A percentile compares a stretch with the other conserved stretches of the same genome.
phyloP scores from a whole-genome alignment of 2,329 filamentous ascomycete genomes.

The Thyridium curvatum region DNA sequence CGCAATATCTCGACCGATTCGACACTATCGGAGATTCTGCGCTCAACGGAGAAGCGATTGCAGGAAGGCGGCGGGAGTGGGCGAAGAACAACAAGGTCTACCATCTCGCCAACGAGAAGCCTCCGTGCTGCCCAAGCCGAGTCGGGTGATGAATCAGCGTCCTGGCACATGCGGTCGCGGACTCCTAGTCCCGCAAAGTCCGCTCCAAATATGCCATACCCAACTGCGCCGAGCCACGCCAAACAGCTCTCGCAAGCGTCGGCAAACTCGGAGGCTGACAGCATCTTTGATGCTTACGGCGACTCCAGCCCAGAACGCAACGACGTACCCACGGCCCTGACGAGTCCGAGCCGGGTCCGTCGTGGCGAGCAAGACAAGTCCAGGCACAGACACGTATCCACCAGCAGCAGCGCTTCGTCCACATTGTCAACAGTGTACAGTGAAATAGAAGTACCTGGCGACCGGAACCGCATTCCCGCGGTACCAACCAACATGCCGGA shows the following conservation, averaged over 20 bases:
- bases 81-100: constrained; percentile 1
- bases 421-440: constrained; percentile 52
- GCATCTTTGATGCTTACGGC: not conserved
- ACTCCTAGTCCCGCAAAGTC: too few relatives aligned
- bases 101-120: not conserved
- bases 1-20: constrained; percentile 30
- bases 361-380: constrained; percentile 5
- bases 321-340: constrained; percentile 26
- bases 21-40: constrained; percentile 44
- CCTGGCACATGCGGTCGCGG: too few relatives aligned
- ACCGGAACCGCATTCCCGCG: too few relatives aligned
- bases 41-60: constrained; percentile 45
- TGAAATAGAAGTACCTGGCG: constrained; percentile 15
- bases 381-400: constrained; percentile 16
- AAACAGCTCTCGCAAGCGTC: too few relatives aligned
- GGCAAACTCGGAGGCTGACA: constrained; percentile 2
- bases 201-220: too few relatives aligned
- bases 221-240: too few relatives aligned
- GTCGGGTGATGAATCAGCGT: too few relatives aligned
- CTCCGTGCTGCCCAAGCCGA: too few relatives aligned
- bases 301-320: too few relatives aligned
- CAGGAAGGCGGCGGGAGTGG: constrained; percentile 26
- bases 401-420: constrained; percentile 41
- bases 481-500: not conserved
- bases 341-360: constrained; percentile 34